phyloP scores from a whole-genome alignment of 2,329 filamentous ascomycete species.

The Calonectria hongkongensis region DNA sequence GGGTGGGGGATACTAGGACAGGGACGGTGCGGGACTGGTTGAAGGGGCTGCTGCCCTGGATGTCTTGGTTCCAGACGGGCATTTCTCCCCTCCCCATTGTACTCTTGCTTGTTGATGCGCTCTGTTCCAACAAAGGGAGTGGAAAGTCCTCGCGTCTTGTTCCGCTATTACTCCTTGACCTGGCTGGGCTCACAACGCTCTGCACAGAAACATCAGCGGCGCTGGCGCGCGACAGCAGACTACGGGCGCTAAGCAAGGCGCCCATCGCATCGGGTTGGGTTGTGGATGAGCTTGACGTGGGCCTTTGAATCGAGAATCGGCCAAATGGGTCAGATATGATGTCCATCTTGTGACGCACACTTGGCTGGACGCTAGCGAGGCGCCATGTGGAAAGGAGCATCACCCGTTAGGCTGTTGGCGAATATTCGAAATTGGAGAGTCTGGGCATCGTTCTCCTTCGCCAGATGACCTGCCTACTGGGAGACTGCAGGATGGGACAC shows the following conservation, averaged over 20 bases:
- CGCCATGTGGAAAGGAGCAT: constrained; percentile 16
- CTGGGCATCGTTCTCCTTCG: neutral
- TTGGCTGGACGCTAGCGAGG: constrained; percentile 23
- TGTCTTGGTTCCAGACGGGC: neutral
- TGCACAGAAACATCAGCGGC: constrained; percentile 36
- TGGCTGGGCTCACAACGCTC: constrained; percentile 13
- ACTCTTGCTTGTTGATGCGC: neutral
- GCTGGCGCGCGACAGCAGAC: constrained; percentile 40
- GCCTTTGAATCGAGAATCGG: constrained; percentile 9
- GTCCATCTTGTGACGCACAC: constrained; percentile 18
- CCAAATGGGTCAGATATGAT: constrained; percentile 26
- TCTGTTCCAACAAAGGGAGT: no score
- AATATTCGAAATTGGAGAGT: constrained; percentile 5
- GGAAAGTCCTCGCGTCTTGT: neutral
- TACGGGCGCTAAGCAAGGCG: constrained; percentile 54
- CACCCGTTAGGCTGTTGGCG: neutral
- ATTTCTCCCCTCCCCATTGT: neutral
- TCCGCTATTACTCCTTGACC: neutral
- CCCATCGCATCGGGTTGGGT: constrained; percentile 49
- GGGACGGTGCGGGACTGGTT: constrained; percentile 29
- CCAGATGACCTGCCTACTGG: neutral
- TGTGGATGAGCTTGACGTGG: constrained; percentile 30
- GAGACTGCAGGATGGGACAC: constrained; percentile 25
- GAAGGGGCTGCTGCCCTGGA: constrained; percentile 15
- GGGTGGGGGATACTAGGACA: constrained; percentile 32